Percentiles rank a stretch among this genome's conserved stretches.
These are phyloP conservation scores for Phytophthora hybrid DNA, from an alignment of 352 stramenopile genomes.

Conservation along the genomic window DNA sequence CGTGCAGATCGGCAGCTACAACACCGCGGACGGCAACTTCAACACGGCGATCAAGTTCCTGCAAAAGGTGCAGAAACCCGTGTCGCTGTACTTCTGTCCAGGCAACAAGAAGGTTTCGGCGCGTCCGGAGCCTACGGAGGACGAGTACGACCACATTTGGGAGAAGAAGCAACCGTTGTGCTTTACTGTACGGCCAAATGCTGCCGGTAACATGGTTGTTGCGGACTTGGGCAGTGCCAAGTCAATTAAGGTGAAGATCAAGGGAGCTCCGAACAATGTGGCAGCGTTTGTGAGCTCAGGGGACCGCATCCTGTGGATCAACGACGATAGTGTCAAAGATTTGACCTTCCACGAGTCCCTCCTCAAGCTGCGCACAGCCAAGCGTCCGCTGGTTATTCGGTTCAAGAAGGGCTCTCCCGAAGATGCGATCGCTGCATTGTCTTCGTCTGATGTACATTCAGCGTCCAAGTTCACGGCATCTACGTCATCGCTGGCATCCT, in stretches of 20 bases:
- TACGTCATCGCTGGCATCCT: conserved; percentile 35
- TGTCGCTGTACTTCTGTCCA: conserved; percentile 86
- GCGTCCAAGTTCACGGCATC: conserved; percentile 37
- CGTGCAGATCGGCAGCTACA: conserved; percentile 88
- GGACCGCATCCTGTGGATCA: conserved; percentile 85
- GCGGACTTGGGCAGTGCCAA: conserved; percentile 86
- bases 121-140: conserved; percentile 64
- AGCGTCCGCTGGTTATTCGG: conserved; percentile 83
- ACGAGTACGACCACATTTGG: conserved; percentile 91
- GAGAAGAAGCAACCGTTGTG: conserved; percentile 90
- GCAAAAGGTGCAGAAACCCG: conserved; percentile 88
- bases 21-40: conserved; percentile 86
- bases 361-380: conserved; percentile 86
- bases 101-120: conserved; percentile 83
- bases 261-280: conserved; percentile 63
- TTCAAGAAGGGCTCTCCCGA: conserved; percentile 80
- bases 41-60: conserved; percentile 92
- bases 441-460: conserved; percentile 33
- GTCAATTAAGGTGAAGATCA: conserved; percentile 87
- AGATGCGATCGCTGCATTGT: conserved; percentile 40
- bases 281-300: conserved; percentile 65
- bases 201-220: conserved; percentile 76
- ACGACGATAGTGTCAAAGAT: conserved; percentile 78
- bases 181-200: conserved; percentile 82
- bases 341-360: conserved; percentile 85